Evolutionary conservation across 345 rosid species (phyloP), one percentile per base, ranked within the genome.

Genomic region (Geranium brycei): DNA sequence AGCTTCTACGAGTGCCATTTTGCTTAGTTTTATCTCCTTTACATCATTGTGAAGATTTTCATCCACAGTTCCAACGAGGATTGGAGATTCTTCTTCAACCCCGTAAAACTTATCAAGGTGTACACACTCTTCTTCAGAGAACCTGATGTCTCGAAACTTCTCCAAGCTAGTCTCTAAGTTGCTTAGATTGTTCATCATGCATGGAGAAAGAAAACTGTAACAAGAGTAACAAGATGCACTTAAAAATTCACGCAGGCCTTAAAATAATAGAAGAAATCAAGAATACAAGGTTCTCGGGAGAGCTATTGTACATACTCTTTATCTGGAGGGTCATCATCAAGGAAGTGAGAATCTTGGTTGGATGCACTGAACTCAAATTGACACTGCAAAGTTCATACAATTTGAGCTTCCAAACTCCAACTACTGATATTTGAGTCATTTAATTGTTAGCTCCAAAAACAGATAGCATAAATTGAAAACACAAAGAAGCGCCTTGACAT

Each of bases 281-380:
- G 12, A 31, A 11, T 18, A 23, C 10, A 57, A 16, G 28, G 51
- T 51, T 57, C 40, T 31, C 4, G 15, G 59, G 47, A 61, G 51
- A 60, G 61, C 41, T 51, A 31, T 15, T 17, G 12, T 62, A 58
- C 84, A 63, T 82, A 85, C 91, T 76, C 74, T 64, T 74, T 79
- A 51, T 35, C 41, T 35, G 66, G 62, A 69, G 28, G 2, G 47
- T 60, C 19, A 69, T 59, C 72, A 30, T 61, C 38, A 15, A 75
- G 66, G 72, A 75, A 64, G 72, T 59, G 65, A 30, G 64, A 57
- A 55, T 69, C 81, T 58, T 63, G 62, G 15, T 58, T 31, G 31
- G 70, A 69, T 2, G 67, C 64, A 71, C 60, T 41, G 28, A 72
- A 80, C 66, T 72, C 69, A 23, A 3, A 60, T 53, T 41, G 64